Evolutionary conservation across 2,329 filamentous ascomycete genomes (phyloP).

Genomic region (Talaromyces sp.): DNA sequence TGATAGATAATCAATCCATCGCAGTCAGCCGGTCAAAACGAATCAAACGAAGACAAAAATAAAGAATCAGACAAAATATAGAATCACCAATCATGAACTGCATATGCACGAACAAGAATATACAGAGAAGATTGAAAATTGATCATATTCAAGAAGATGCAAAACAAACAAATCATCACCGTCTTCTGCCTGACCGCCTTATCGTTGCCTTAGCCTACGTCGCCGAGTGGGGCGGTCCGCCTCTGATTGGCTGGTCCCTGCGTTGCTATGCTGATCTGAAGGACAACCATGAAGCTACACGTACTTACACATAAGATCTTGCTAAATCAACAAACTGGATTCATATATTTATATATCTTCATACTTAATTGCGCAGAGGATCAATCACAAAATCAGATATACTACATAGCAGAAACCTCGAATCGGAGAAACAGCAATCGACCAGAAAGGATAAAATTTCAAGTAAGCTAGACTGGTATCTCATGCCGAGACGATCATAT

Average conservation of each 20-base stretch:
- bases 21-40: not conserved
- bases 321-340: not conserved
- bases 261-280: not conserved
- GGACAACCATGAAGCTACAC: not conserved
- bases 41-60: no score
- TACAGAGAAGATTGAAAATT: not conserved
- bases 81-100: not conserved
- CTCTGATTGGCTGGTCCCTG: slow-evolving; percentile 9
- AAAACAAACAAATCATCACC: slow-evolving; percentile 16
- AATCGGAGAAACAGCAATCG: slow-evolving; percentile 9
- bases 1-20: not conserved
- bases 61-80: not conserved
- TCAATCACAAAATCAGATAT: slow-evolving; percentile 9
- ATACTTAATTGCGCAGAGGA: not conserved
- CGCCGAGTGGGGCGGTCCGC: not conserved
- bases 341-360: not conserved
- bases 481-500: slow-evolving; percentile 9
- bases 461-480: slow-evolving; percentile 10
- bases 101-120: not conserved
- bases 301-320: not conserved
- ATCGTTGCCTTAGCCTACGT: slow-evolving; percentile 10
- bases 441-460: slow-evolving; percentile 6
- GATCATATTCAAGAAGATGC: not conserved
- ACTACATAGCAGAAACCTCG: slow-evolving; percentile 13
- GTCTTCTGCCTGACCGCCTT: slow-evolving; percentile 13